Conservation (phyloP, 2,329 filamentous ascomycete genomes). For the Colletotrichum lindemuthianum region DNA sequence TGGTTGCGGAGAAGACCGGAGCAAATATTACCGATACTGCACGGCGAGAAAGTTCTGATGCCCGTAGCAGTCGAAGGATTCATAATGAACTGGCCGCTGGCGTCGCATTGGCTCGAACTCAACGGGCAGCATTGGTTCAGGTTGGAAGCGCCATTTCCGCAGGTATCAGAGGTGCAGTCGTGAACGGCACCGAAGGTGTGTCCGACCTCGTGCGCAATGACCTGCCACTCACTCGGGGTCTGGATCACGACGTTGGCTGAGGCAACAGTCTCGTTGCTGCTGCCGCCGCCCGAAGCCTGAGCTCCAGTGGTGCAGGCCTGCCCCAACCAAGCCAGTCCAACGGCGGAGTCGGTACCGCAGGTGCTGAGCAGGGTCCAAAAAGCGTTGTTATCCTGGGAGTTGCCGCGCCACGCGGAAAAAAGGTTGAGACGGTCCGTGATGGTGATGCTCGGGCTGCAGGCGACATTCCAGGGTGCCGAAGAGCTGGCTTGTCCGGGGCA, state of each 20-base stretch:
- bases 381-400: constrained; percentile 80
- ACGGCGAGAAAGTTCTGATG: constrained; percentile 85
- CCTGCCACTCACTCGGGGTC: constrained; percentile 89
- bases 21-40: constrained; percentile 93
- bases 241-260: constrained; percentile 90
- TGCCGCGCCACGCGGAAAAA: constrained; percentile 89
- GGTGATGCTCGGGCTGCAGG: constrained; percentile 69
- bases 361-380: constrained; percentile 92
- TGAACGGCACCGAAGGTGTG: constrained; percentile 97
- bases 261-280: constrained; percentile 76
- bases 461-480: constrained; percentile 84
- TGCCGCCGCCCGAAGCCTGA: constrained; percentile 60
- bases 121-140: constrained; percentile 82
- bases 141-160: constrained; percentile 65
- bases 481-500: constrained; percentile 77
- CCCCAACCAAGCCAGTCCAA: constrained; percentile 93
- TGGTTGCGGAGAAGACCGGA: constrained; percentile 81
- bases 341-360: constrained; percentile 83
- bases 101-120: constrained; percentile 74
- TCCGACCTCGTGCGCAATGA: constrained; percentile 92
- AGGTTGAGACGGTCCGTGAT: constrained; percentile 85
- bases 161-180: constrained; percentile 81
- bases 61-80: constrained; percentile 84
- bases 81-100: constrained; percentile 88
- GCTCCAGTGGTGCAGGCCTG: constrained; percentile 78